A percentile compares a stretch with the other conserved stretches of the same genome.
Conservation (phyloP, 495 filamentous ascomycete species). For the Acidiella bohemica region DNA sequence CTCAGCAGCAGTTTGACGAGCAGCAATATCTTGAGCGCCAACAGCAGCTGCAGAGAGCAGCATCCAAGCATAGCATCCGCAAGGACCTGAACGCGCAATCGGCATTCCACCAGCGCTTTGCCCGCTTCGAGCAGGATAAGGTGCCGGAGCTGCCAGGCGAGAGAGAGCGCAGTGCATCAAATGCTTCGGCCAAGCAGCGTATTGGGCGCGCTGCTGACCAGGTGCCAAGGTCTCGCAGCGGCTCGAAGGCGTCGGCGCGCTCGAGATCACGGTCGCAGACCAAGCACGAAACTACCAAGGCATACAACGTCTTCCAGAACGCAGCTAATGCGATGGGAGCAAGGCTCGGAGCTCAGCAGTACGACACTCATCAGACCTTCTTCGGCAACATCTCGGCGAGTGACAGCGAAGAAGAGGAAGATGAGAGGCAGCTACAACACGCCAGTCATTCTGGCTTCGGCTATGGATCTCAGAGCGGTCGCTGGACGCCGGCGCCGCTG, state of each 20-base stretch:
- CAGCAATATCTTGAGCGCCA: constrained; percentile 73
- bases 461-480: constrained; percentile 2
- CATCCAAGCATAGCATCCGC: constrained; percentile 29
- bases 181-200: constrained; percentile 26
- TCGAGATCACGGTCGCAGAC: constrained; percentile 9
- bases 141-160: too few relatives aligned
- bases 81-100: constrained; percentile 43
- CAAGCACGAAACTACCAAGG: constrained; percentile 6
- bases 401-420: constrained; percentile 22
- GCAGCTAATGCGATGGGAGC: constrained; percentile 25
- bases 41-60: constrained; percentile 33
- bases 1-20: constrained; percentile 62
- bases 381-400: constrained; percentile 22
- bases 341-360: constrained; percentile 10
- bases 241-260: constrained; percentile 8
- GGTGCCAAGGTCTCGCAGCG: constrained; percentile 4
- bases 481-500: constrained; percentile 15
- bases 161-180: constrained; percentile 5
- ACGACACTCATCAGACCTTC: constrained; percentile 23
- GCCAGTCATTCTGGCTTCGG: constrained; percentile 2
- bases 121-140: not conserved
- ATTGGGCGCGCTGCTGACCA: constrained; percentile 15
- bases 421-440: not conserved
- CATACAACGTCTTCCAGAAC: constrained; percentile 28
- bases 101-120: constrained; percentile 7